Base-by-base conservation (phyloP, 2,329 filamentous ascomycete species). In the Fusarium pininemorale region DNA sequence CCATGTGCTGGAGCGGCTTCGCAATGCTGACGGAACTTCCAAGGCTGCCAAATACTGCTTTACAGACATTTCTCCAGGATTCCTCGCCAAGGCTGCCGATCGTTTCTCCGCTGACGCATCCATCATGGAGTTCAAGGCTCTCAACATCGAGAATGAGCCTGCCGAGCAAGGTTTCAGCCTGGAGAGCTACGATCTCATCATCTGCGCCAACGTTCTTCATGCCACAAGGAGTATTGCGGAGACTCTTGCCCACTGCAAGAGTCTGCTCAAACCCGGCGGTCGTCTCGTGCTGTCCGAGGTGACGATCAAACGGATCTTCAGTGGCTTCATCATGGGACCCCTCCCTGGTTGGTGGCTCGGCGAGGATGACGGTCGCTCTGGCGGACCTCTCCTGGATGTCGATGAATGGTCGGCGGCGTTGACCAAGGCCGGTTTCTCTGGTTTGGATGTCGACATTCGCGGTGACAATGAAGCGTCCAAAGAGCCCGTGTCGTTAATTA, bases 321-420 rank as follows among this genome's bases (percentile, higher is more conserved):
- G 50, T 39, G 50, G 50, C 28, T 66, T 61, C 41, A 61, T 55
- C 32, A 61, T 66, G 44, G 55, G 60, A 22, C 20, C 30, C 7
- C 41, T 66, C 9, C 47, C 47, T 11, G 64, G 60, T 6, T 63
- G 64, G 58, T 63, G 63, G 63, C 39, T 54, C 6, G 63, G 63
- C 7, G 38, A 45, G 15, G 41, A 66, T 28, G 56, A 61, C 35
- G 53, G 53, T 13, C 53, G 53, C 7, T 41, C 26, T 14, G 37
- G 35, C 1, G 38, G 37, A n/a, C 38, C 38, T 41, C 53, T 55
- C 11, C 10, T 55, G 14, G 38, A 39, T 41, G 53, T 41, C 20
- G 38, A 18, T 13, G 38, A 55, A 32, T 55, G 53, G 38, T 14
- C 35, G 14, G 14, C 26, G 18, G 37, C 38, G 6, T 20, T 55